Percentiles rank a stretch among this genome's conserved stretches.
Evolutionary conservation across 768 basidiomycete species (phyloP).

Genomic region (Candolleomyces eurysporus): DNA sequence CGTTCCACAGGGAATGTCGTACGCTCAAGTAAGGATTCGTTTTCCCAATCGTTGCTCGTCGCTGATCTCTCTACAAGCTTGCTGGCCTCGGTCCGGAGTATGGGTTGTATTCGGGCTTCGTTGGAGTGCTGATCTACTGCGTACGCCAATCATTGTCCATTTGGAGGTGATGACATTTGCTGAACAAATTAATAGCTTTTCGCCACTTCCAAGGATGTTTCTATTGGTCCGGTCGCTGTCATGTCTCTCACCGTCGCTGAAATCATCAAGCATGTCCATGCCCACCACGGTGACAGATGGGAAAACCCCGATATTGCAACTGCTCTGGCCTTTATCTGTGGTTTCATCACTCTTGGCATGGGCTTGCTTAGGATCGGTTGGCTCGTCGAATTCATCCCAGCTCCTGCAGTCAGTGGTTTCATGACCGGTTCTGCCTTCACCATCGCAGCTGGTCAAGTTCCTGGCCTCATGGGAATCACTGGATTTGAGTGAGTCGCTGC

Average conservation of each 20-base stretch:
- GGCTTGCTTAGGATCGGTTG: constrained; percentile 90
- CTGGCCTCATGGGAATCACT: constrained; percentile 83
- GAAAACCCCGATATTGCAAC: constrained; percentile 75
- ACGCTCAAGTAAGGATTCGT: constrained; percentile 55
- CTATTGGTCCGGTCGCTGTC: constrained; percentile 98
- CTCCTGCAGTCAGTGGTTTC: constrained; percentile 82
- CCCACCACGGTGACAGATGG: constrained; percentile 56
- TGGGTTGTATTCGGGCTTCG: constrained; percentile 91
- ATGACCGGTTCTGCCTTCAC: constrained; percentile 99
- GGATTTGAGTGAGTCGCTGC: constrained; percentile 67
- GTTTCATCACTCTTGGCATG: constrained; percentile 88
- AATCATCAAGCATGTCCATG: constrained; percentile 68
- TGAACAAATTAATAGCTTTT: constrained; percentile 60
- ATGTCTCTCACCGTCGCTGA: constrained; percentile 90
- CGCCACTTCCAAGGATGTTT: constrained; percentile 97
- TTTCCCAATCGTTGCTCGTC: neutral
- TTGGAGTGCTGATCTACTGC: constrained; percentile 83
- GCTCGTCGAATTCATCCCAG: constrained; percentile 93
- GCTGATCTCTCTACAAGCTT: constrained; percentile 43
- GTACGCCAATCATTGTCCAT: constrained; percentile 36
- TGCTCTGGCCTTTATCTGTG: constrained; percentile 79
- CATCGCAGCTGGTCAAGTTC: constrained; percentile 86
- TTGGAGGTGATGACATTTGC: neutral
- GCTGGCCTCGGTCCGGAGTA: constrained; percentile 85
- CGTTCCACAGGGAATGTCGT: constrained; percentile 93